Evolutionary conservation across 768 basidiomycete genomes (phyloP), one percentile per base, ranked within the genome.

Genomic region (Serpula lacrymans): DNA sequence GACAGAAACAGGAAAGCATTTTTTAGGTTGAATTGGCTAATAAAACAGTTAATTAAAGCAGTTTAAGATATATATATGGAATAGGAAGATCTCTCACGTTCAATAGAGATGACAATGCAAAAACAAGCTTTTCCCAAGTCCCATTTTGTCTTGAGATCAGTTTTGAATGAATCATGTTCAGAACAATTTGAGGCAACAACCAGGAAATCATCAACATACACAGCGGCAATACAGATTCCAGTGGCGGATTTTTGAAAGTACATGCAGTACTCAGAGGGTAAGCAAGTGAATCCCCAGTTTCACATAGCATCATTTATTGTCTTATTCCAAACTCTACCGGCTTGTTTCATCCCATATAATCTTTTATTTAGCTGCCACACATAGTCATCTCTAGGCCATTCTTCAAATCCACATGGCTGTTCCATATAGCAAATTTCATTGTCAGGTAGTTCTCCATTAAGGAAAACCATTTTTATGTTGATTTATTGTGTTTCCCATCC

Each of bases 401-500:
- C 53, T 3, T 53, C 48, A 26, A 58, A 55, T 2, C 59, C 62
- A 7, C 50, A 41, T 6, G 60, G 59, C 34, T 64, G 64, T 16
- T 62, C 58, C 62, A 71, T 67, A 36, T 58, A 68, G 17, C 47
- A 48, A 0, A 50, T 39, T 28, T 67, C 59, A 6, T 68, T 55
- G 2, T 54, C 43, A 1, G 51, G 50, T 2, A 67, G 46, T 1
- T 49, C 6, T 12, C 66, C 60, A 45, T 71, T 52, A 1, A 71
- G 57, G 47, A 64, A 72, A 0, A 68, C 64, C 0, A 60, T 67
- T 24, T 67, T 69, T 18, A 72, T 53, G 47, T 72, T 65, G 6
- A 69, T 52, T 28, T 72, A 68, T 5, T 60, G 50, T 1, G 65
- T 48, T 10, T 66, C 64, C 64, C 61, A 72, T 25, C 59, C 62